Evolutionary conservation across 768 basidiomycete species (phyloP).

Genomic region (Strobilomyces echinocephalus): DNA sequence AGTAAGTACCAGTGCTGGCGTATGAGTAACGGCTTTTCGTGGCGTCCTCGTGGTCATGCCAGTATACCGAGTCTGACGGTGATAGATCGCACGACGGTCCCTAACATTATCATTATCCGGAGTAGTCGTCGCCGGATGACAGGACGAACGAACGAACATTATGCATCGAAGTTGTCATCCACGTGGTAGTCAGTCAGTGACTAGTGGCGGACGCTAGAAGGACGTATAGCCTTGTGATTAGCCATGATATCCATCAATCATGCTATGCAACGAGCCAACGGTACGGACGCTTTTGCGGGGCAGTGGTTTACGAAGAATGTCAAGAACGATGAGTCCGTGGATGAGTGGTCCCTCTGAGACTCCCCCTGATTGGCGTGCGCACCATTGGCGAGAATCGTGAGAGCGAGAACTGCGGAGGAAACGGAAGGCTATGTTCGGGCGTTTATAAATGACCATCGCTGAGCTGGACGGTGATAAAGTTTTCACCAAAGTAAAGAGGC

Average conservation of each 20-base stretch:
- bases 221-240: constrained; percentile 8
- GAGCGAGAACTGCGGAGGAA: background rate
- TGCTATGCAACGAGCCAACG: constrained; percentile 3
- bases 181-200: background rate
- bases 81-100: constrained; percentile 8
- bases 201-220: background rate
- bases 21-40: constrained; percentile 3
- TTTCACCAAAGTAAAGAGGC: constrained; percentile 4
- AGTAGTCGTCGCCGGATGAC: background rate
- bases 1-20: constrained; percentile 3
- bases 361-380: background rate
- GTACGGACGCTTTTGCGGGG: background rate
- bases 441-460: constrained; percentile 8
- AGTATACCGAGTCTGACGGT: constrained; percentile 3
- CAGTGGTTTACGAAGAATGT: background rate
- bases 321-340: background rate
- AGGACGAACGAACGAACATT: background rate
- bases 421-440: constrained; percentile 5
- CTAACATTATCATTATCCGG: background rate
- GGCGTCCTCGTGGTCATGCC: constrained; percentile 13
- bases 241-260: background rate
- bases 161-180: background rate
- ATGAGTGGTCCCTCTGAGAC: background rate
- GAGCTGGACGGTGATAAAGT: constrained; percentile 10
- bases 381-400: constrained; percentile 2